Evolutionary conservation across 345 rosid species (phyloP).

Genomic region (Abelmoschus esculentus): DNA sequence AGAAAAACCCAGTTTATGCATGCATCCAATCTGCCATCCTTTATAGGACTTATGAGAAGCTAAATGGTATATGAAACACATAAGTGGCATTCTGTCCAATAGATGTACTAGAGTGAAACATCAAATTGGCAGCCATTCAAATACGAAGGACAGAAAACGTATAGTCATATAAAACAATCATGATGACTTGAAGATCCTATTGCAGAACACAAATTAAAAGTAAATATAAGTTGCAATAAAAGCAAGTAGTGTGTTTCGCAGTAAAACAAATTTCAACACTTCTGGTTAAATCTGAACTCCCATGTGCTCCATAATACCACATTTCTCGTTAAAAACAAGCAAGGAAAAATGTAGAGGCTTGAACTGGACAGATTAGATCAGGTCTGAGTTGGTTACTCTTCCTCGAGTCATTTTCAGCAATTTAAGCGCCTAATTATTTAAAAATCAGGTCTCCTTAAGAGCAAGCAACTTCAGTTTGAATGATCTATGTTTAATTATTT

Average conservation of each 20-base stretch:
- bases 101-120: neutral
- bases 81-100: neutral
- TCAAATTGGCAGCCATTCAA: neutral
- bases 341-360: neutral
- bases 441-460: neutral
- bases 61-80: neutral
- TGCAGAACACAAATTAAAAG: neutral
- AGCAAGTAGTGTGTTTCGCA: neutral
- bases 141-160: neutral
- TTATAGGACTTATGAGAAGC: neutral
- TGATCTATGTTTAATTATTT: neutral
- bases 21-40: slow-evolving; percentile 10
- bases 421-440: neutral
- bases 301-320: neutral
- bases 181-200: neutral
- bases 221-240: neutral
- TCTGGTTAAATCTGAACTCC: neutral
- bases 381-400: neutral
- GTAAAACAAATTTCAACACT: neutral
- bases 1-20: slow-evolving; percentile 11
- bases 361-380: neutral
- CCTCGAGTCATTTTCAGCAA: neutral
- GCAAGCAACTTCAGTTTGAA: neutral
- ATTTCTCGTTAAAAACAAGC: neutral
- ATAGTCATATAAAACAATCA: neutral